Base-by-base conservation (phyloP, 2,329 filamentous ascomycete species). In the Fusarium albosuccineum region DNA sequence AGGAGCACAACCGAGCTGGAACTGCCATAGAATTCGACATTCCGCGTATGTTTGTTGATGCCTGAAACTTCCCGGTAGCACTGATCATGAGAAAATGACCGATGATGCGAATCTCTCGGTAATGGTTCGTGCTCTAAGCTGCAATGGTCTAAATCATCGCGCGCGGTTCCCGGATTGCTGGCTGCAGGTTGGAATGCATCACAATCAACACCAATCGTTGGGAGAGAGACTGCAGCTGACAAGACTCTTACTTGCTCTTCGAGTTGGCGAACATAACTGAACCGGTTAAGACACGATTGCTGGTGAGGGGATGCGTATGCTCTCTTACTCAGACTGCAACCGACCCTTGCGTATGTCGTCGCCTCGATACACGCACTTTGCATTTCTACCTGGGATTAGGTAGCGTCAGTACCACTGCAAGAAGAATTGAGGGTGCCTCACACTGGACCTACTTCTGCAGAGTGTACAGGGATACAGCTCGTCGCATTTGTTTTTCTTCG, bases 401-500 rank as follows among this genome's bases (percentile, higher is more conserved):
- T 16, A 29, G 4, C 22, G 22, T 22, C n/a, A 22, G 30, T 22
- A 22, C 17, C 17, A 22, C 17, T 22, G 17, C n/a, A 17, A 9
- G 17, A 11, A 17, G 40, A 17, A 29, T 29, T 11, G 27, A 10
- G 27, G 33, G n/a, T 46, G 22, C 22, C 22, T 22, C 22, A 22
- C 22, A 22, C 33, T 34, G 11, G 51, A 44, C 39, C 51, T 29
- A 63, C 62, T 67, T 22, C 60, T 52, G 39, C 70, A 73, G 44
- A 69, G 70, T 14, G 65, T 57, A 53, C 70, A 73, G 6, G 81
- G 81, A 60, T 77, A 79, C 29, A 73, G 71, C 64, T 83, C 82
- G 64, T 83, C 80, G 67, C 82, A 84, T 65, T 82, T 82, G 71
- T 84, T 82, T 72, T 84, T 84, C 72, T 83, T 83, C 46, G 75